Evolutionary conservation across 495 filamentous ascomycete species (phyloP).

Genomic region (Aspergillus leporis): DNA sequence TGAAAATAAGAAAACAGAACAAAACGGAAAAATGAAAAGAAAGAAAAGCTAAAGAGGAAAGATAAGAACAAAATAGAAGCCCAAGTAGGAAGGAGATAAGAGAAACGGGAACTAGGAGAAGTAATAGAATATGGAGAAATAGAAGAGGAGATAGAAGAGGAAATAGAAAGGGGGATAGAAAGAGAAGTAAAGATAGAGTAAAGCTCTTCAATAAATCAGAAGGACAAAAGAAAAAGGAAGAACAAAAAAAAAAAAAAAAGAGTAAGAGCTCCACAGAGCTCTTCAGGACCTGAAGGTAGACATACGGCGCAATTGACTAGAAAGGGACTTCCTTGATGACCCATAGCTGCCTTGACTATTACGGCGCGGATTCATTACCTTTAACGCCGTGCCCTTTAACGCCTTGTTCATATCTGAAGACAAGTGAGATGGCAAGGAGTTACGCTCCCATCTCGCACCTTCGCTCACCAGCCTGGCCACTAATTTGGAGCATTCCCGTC

Average conservation of each 20-base stretch:
- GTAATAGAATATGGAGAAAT: background rate
- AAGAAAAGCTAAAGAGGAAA: background rate
- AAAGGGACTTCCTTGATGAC: background rate
- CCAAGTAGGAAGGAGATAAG: background rate
- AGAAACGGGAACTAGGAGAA: no score
- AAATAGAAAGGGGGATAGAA: background rate
- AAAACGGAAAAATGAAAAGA: background rate
- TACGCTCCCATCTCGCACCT: background rate
- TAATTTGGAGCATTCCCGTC: background rate
- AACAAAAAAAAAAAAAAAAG: no score
- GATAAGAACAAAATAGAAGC: background rate
- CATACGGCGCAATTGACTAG: no score
- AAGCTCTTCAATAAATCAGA: no score
- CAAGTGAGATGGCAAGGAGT: background rate
- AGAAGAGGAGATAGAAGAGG: background rate
- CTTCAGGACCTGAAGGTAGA: no score
- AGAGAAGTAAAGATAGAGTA: background rate
- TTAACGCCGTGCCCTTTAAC: background rate
- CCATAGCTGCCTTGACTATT: background rate
- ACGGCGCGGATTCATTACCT: no score
- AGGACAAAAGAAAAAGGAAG: background rate
- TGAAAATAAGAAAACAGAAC: background rate
- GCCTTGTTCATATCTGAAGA: background rate
- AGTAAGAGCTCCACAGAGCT: no score
- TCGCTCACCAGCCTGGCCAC: background rate